A percentile compares a stretch with the other conserved stretches of the same genome.
phyloP scores from a whole-genome alignment of 768 basidiomycete genomes.

The Pleurotus eryngii region DNA sequence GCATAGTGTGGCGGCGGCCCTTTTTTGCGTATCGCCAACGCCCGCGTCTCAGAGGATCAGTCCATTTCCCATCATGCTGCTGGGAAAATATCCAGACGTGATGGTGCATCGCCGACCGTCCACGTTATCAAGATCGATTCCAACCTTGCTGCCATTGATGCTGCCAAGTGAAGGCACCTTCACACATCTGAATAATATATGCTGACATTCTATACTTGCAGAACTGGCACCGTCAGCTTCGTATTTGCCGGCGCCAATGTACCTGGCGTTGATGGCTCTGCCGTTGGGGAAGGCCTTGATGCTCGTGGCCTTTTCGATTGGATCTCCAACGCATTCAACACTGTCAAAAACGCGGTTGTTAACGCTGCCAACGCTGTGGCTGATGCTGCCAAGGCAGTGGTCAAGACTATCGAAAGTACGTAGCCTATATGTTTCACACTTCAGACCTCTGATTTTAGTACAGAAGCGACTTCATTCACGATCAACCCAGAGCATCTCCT shows the following conservation, averaged over 20 bases:
- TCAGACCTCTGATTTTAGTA: background rate
- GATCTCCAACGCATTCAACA: background rate
- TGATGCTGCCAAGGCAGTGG: background rate
- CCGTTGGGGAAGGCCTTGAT: background rate
- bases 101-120: background rate
- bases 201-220: background rate
- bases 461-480: background rate
- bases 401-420: background rate
- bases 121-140: background rate
- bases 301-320: background rate
- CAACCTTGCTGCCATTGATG: background rate
- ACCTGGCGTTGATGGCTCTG: slow-evolving; percentile 13
- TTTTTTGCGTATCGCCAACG: background rate
- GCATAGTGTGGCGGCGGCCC: background rate
- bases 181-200: background rate
- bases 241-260: slow-evolving; percentile 11
- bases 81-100: background rate
- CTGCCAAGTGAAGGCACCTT: background rate
- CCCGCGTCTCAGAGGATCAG: background rate
- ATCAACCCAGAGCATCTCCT: background rate
- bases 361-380: background rate
- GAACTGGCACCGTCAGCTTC: background rate
- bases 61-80: background rate
- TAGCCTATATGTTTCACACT: background rate
- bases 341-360: background rate